Conservation (phyloP, 805 yeast species). For the Pichia rugopelliculosa region DNA sequence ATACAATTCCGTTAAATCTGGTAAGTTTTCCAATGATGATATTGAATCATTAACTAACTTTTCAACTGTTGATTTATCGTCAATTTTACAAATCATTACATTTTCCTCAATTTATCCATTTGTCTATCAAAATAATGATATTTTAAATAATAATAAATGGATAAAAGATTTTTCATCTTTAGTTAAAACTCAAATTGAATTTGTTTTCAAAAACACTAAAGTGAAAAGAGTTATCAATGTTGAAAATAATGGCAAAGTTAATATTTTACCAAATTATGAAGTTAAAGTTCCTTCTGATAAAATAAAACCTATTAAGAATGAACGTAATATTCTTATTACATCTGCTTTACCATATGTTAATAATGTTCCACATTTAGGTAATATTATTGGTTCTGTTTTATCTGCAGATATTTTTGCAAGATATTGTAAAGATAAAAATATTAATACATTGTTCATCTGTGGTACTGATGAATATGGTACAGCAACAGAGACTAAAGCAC, state of each 20-base stretch:
- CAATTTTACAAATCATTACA: constrained; percentile 49
- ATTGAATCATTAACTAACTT: constrained; percentile 8
- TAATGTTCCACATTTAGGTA: constrained; percentile 97
- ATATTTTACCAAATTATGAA: constrained; percentile 16
- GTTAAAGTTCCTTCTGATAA: constrained; percentile 23
- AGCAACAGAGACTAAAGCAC: constrained; percentile 97
- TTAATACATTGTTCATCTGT: constrained; percentile 79
- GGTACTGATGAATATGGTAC: constrained; percentile 99
- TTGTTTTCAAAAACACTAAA: constrained; percentile 40
- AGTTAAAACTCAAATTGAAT: constrained; percentile 39
- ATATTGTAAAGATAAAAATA: constrained; percentile 81
- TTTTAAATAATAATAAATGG: constrained; percentile 28
- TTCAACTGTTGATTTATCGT: constrained; percentile 25
- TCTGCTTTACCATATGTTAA: constrained; percentile 97
- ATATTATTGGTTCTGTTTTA: constrained; percentile 90
- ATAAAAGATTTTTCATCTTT: constrained; percentile 34
- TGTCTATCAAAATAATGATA: constrained; percentile 8
- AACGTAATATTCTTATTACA: constrained; percentile 80
- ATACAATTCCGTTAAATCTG: constrained; percentile 33
- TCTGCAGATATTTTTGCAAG: constrained; percentile 92
- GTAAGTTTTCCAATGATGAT: constrained; percentile 20
- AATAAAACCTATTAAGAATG: constrained; percentile 59
- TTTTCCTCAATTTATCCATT: constrained; percentile 52
- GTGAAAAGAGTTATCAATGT: constrained; percentile 32
- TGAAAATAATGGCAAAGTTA: constrained; percentile 33